Evolutionary conservation across 805 yeast species (phyloP).

Genomic region (Wickerhamomyces kurtzmanii): DNA sequence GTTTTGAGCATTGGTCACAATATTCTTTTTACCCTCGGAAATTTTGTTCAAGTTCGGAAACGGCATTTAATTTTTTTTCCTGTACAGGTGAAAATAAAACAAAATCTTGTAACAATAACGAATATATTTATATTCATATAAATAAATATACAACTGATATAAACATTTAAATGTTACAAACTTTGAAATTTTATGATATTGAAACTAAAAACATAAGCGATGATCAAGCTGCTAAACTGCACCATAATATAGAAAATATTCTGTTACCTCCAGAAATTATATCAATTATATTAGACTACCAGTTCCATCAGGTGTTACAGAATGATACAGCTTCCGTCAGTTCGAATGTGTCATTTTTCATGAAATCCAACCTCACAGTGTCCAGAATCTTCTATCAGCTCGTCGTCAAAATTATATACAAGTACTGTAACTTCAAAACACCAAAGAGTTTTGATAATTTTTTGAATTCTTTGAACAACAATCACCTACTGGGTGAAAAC

Average conservation of each 20-base stretch:
- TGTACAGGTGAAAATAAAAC: too few species aligned
- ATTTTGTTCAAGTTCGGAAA: too few species aligned
- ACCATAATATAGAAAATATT: constrained; percentile 3
- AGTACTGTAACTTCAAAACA: constrained; percentile 64
- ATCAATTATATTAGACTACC: constrained; percentile 44
- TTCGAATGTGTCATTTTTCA: constrained; percentile 39
- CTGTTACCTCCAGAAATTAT: constrained; percentile 45
- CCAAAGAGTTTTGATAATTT: constrained; percentile 75
- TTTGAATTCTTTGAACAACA: constrained; percentile 39
- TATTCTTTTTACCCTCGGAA: too few species aligned
- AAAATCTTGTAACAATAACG: too few species aligned
- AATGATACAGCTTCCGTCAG: constrained; percentile 42
- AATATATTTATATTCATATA: too few species aligned
- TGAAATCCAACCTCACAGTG: constrained; percentile 43
- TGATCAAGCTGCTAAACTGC: too few species aligned
- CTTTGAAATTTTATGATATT: too few species aligned
- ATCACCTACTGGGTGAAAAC: constrained; percentile 40
- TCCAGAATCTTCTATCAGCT: constrained; percentile 49
- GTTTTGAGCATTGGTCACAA: too few species aligned
- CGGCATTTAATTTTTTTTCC: too few species aligned
- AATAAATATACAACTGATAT: too few species aligned
- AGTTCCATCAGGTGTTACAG: constrained; percentile 36
- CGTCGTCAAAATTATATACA: constrained; percentile 48
- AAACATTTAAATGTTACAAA: too few species aligned
- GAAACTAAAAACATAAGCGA: too few species aligned